Evolutionary conservation across 805 yeast genomes (phyloP), one percentile per base, ranked within the genome.

Genomic region (Debaryomyces tyrocola): DNA sequence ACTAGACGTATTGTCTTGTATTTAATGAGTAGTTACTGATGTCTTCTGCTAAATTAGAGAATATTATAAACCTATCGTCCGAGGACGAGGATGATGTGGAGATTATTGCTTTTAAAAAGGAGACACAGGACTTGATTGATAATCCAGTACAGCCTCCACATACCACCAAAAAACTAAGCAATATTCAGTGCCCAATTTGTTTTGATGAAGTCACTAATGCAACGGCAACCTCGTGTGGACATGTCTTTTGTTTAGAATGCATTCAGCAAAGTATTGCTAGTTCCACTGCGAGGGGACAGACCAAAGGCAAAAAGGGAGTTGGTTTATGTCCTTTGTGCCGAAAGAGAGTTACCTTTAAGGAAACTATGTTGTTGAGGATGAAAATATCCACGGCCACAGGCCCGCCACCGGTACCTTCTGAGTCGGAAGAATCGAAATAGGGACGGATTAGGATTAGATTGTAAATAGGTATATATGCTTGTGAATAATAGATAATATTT

Each of bases 291-390:
- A 56, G 77, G 10, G 78, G 78, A 7, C 78, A 73, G 49, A 65
- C 64, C 4, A 51, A 66, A 15, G 70, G 72, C 3, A 56, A 57
- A 33, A 55, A 59, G 41, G 77, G 77, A 6, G 61, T 61, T 3
- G 78, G 78, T 0, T 57, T 70, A 12, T 73, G 78, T 56, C 78
- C 78, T 5, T 58, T 73, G 53, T 73, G 78, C 51, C 56, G 78
- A 33, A 64, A 73, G 49, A 46, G 53, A 37, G 74, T 71, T 28
- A 48, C 63, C 11, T 73, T 73, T 51, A 70, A 67, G 46, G 75
- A 72, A 34, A 60, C 74, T 4, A 54, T 53, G 7, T 52, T 64
- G 12, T 41, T 64, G 31, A 46, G 66, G 42, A 47, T 61, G 51
- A 62, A 61, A 38, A 43, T 46, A 12, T 44, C 54, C 9, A 37